Percentiles rank a stretch among this genome's conserved stretches.
These are phyloP conservation scores for Starmerella cellae DNA, from an alignment of 805 yeast species.

Conservation along the genomic window DNA sequence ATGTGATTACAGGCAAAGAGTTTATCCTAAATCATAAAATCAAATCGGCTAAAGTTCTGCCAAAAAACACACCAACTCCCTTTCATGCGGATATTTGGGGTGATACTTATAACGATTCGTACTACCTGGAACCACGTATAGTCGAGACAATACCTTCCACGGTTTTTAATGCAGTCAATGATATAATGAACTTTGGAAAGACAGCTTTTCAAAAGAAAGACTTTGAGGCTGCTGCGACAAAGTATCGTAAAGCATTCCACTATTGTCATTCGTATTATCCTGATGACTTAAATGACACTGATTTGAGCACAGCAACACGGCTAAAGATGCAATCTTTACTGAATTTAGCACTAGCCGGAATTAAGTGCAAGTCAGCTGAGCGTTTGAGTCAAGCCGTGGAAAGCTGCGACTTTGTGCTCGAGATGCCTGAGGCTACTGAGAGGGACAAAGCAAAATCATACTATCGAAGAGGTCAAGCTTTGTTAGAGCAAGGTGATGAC, in stretches of 20 bases:
- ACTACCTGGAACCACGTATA: conserved; percentile 20
- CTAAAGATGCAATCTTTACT: conserved; percentile 52
- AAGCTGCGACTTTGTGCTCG: conserved; percentile 55
- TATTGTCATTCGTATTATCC: conserved; percentile 66
- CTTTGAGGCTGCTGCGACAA: conserved; percentile 42
- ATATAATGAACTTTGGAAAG: conserved; percentile 49
- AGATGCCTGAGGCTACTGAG: conserved; percentile 33
- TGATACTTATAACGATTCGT: conserved; percentile 20
- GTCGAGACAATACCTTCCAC: conserved; percentile 18
- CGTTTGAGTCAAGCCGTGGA: conserved; percentile 41
- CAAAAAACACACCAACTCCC: conserved; percentile 19
- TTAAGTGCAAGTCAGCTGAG: conserved; percentile 36
- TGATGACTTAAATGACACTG: conserved; percentile 31
- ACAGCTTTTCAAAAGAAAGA: conserved; percentile 47
- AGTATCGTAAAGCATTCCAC: conserved; percentile 59
- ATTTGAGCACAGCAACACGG: conserved; percentile 30
- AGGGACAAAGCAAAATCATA: conserved; percentile 68
- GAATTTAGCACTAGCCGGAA: conserved; percentile 61
- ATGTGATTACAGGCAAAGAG: conserved; percentile 19
- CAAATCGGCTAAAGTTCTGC: conserved; percentile 4
- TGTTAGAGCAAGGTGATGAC: conserved; percentile 47
- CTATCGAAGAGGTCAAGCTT: conserved; percentile 70
- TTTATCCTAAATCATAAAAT: neutral
- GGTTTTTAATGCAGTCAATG: conserved; percentile 11
- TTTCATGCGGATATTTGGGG: conserved; percentile 19